Conservation (phyloP, 208 protist genomes). For the Acanthamoeba healyi region DNA sequence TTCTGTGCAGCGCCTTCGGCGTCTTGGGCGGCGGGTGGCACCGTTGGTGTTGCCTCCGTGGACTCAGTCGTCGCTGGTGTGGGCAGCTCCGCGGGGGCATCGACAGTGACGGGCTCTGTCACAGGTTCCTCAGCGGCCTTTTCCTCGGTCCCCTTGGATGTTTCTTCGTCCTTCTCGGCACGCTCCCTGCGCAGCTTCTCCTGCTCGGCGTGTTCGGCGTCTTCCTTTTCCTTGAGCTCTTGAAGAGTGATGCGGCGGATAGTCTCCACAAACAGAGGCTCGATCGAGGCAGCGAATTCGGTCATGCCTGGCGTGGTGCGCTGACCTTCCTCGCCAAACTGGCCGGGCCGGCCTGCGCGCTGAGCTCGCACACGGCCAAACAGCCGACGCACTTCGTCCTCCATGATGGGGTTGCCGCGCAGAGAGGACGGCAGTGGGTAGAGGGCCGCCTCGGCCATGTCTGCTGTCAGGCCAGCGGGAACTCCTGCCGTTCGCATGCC, state of each 20-base stretch:
- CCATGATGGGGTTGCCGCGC: constrained; percentile 16
- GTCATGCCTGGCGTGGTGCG: constrained; percentile 22
- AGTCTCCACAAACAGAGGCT: constrained; percentile 53
- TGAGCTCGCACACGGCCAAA: background rate
- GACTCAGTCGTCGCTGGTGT: background rate
- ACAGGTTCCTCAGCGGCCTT: background rate
- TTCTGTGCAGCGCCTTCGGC: background rate
- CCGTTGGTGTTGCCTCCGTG: background rate
- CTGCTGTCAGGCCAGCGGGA: too few relatives aligned
- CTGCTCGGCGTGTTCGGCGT: background rate
- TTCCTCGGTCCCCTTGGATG: constrained; percentile 17
- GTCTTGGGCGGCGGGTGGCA: background rate
- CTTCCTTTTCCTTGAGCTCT: constrained; percentile 52
- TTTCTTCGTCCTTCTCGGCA: background rate
- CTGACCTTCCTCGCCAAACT: constrained; percentile 2
- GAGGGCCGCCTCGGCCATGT: background rate
- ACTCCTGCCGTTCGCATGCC: background rate
- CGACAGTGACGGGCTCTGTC: too few relatives aligned
- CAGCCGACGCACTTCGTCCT: constrained; percentile 61
- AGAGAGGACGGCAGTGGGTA: constrained; percentile 11
- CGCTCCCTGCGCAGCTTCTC: constrained; percentile 10
- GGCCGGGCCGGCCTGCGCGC: background rate
- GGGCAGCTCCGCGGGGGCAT: background rate
- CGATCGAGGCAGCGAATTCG: constrained; percentile 57
- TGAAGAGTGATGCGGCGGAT: background rate